Evolutionary conservation across 2,329 filamentous ascomycete species (phyloP), one percentile per base, ranked within the genome.

Genomic region (Akanthomyces lecanii): DNA sequence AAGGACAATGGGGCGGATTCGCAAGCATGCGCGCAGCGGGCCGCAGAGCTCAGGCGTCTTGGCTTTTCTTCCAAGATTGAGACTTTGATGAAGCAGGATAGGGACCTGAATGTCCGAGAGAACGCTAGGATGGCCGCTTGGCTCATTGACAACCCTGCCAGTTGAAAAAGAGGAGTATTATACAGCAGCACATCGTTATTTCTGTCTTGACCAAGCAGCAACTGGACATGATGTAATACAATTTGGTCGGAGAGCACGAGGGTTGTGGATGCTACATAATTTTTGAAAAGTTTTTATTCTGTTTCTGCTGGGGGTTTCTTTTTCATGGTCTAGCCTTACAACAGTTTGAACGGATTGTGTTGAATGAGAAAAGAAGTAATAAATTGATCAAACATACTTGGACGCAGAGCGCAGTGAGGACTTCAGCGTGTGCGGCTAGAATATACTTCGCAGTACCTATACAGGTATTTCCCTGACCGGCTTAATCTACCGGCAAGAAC

Each of bases 61-160:
- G 92, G 92, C 0, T 89, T 93, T 66, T 78, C 89, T 60, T 80
- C 83, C 38, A 88, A 86, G 68, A 80, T 94, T 66, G 81, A 86
- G 71, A 78, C 76, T 66, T 75, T 92, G 71, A 77, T 78, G 68
- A 76, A 85, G 71, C 76, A 84, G 65, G 94, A 98, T 75, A 75
- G 79, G 2, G 91, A 96, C 70, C 75, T 95, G 63, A 91, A 97
- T 73, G 90, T 97, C 25, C 81, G 89, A 59, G 92, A 98, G 78
- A 80, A 92, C 66, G 91, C 91, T 1, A 96, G 93, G 78, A 88
- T 86, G 50, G 92, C 91, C 0, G 76, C 89, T 14, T 88, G 88
- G 78, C 87, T 93, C 75, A 84, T 95, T 76, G 86, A 83, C 66
- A 75, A 78, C 66, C 73, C 71, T 18, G 68, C 69, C 36, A 72